phyloP scores from a whole-genome alignment of 2,329 filamentous ascomycete genomes.

The Botryotinia globosa region DNA sequence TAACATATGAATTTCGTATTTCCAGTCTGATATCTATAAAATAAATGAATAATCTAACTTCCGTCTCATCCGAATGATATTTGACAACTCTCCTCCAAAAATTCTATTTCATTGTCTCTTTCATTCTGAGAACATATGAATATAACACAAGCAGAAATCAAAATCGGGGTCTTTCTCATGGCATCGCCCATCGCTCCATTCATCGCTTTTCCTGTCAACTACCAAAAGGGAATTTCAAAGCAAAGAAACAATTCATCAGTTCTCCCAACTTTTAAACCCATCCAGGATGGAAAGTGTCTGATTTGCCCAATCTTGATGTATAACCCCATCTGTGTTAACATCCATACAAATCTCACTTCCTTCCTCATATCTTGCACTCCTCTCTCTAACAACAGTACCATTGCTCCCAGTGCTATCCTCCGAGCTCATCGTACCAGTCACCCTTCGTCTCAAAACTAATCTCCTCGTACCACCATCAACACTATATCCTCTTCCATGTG shows the following conservation, averaged over 20 bases:
- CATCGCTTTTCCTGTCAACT: background rate
- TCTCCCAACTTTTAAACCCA: background rate
- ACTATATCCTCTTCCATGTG: conserved; percentile 13
- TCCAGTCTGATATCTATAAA: background rate
- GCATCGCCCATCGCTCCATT: background rate
- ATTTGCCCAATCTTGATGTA: conserved; percentile 21
- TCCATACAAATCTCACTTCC: conserved; percentile 11
- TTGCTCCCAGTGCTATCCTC: conserved; percentile 29
- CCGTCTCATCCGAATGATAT: background rate
- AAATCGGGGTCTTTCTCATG: background rate
- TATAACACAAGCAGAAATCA: background rate
- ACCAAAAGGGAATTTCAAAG: background rate
- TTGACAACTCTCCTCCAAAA: background rate
- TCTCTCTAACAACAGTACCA: conserved; percentile 30
- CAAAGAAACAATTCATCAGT: background rate
- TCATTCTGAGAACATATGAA: background rate
- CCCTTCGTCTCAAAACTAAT: conserved; percentile 22
- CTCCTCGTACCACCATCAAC: conserved; percentile 16
- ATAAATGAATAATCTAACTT: background rate
- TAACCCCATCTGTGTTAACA: conserved; percentile 17
- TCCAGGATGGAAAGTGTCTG: conserved; percentile 18
- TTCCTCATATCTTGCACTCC: conserved; percentile 4
- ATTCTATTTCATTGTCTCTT: background rate
- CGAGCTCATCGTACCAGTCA: conserved; percentile 27
- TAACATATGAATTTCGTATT: background rate